phyloP scores from a whole-genome alignment of 1,284 basidiomycete species.

The Irpex sp. region DNA sequence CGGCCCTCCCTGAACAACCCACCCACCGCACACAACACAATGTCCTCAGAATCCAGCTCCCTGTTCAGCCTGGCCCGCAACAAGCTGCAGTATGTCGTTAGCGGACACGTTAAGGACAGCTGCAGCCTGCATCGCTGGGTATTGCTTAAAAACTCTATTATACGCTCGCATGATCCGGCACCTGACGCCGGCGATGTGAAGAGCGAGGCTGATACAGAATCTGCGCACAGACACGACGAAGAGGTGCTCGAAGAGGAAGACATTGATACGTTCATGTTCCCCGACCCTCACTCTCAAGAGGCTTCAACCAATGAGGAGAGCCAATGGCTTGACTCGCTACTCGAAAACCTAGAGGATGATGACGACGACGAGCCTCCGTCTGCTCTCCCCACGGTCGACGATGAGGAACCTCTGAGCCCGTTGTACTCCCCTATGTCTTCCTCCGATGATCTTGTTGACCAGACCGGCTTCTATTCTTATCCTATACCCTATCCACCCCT shows the following conservation, averaged over 20 bases:
- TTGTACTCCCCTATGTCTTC: conserved; percentile 65
- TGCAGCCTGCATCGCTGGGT: conserved; percentile 82
- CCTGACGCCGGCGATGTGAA: conserved; percentile 24
- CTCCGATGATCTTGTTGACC: conserved; percentile 62
- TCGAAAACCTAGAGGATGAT: conserved; percentile 66
- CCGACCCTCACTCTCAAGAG: conserved; percentile 57
- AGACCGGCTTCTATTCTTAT: conserved; percentile 46
- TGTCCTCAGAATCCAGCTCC: conserved; percentile 39
- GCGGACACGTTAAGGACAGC: conserved; percentile 51
- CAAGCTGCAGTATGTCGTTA: conserved; percentile 65
- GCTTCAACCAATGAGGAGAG: conserved; percentile 54
- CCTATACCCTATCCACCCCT: conserved; percentile 65
- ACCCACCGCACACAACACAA: conserved; percentile 23
- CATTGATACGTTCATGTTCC: conserved; percentile 70
- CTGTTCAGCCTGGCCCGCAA: conserved; percentile 64
- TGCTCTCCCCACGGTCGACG: conserved; percentile 45
- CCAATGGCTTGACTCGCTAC: conserved; percentile 74
- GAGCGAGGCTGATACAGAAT: conserved; percentile 34
- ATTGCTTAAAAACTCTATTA: conserved; percentile 77
- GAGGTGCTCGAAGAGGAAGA: conserved; percentile 43
- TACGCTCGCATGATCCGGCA: conserved; percentile 42
- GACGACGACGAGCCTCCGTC: conserved; percentile 46
- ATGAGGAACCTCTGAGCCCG: conserved; percentile 48
- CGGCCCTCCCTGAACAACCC: conserved; percentile 18
- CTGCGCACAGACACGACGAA: conserved; percentile 39